Percentiles rank a stretch among this genome's conserved stretches.
Conservation (phyloP, 495 filamentous ascomycete genomes). For the Tetracladium setigerum region DNA sequence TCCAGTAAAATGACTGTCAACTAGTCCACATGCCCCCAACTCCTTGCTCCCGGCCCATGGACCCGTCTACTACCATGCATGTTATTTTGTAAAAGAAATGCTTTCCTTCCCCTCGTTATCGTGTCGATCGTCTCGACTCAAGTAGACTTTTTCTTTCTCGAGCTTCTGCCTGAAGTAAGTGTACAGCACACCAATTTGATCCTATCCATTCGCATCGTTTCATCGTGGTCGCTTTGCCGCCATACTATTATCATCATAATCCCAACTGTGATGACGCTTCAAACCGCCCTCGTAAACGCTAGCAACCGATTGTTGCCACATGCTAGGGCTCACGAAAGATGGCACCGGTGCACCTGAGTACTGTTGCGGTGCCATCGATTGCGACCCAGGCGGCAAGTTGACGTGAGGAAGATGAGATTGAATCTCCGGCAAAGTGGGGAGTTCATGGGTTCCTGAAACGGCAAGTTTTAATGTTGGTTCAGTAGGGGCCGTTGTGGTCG, state of each 20-base stretch:
- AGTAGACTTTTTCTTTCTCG: not conserved
- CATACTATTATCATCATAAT: slow-evolving; percentile 24
- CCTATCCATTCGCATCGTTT: not conserved
- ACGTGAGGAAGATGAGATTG: slow-evolving; percentile 15
- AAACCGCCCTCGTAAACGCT: slow-evolving; percentile 74
- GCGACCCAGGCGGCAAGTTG: slow-evolving; percentile 32
- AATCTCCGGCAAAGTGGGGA: slow-evolving; percentile 41
- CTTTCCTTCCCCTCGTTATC: no score
- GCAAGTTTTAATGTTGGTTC: slow-evolving; percentile 22
- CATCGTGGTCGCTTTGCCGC: slow-evolving; percentile 19
- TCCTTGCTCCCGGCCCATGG: no score
- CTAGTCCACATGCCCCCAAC: not conserved
- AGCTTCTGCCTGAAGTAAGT: not conserved
- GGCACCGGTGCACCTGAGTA: slow-evolving; percentile 45
- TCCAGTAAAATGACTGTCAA: not conserved
- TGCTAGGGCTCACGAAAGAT: slow-evolving; percentile 79
- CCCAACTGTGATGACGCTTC: slow-evolving; percentile 61
- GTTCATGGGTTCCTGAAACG: slow-evolving; percentile 44
- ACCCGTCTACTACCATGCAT: no score
- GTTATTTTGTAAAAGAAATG: no score
- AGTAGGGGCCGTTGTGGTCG: slow-evolving; percentile 20
- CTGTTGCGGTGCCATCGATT: slow-evolving; percentile 45
- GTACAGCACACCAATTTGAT: no score
- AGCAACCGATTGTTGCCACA: slow-evolving; percentile 96
- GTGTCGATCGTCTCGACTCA: no score